A percentile compares a stretch with the other conserved stretches of the same genome.
Conservation (phyloP, 1,139 yeast genomes). For the Debaryomyces udenii region DNA sequence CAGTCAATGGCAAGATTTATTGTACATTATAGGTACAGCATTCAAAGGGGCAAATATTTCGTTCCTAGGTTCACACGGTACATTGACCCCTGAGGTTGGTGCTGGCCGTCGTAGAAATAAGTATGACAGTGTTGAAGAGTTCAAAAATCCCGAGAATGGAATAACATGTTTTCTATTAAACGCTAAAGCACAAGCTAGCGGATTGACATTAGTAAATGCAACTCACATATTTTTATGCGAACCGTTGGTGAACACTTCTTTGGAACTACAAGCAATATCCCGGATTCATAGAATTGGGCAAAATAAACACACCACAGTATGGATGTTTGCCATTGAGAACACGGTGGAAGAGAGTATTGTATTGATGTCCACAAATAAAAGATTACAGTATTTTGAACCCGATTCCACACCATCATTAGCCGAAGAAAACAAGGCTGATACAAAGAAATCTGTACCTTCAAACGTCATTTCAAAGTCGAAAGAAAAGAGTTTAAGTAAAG, state of each 20-base stretch:
- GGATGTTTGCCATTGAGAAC: conserved; percentile 84
- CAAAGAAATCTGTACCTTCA: not conserved
- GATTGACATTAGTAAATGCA: conserved; percentile 87
- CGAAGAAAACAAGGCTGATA: conserved; percentile 1
- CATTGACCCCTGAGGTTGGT: conserved; percentile 37
- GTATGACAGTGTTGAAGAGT: conserved; percentile 56
- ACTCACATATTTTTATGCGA: conserved; percentile 88
- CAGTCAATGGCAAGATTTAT: conserved; percentile 84
- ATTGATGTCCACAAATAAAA: conserved; percentile 53
- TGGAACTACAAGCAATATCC: conserved; percentile 89
- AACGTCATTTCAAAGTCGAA: conserved; percentile 14
- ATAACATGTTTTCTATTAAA: conserved; percentile 84
- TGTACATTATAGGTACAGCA: conserved; percentile 69
- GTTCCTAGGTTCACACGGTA: conserved; percentile 48
- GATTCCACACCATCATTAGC: conserved; percentile 1
- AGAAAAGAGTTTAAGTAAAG: conserved; percentile 31
- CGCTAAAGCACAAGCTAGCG: conserved; percentile 87
- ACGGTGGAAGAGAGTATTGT: conserved; percentile 92
- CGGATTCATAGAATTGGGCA: conserved; percentile 95
- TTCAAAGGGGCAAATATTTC: conserved; percentile 59
- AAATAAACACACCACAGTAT: conserved; percentile 73
- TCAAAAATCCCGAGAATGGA: conserved; percentile 57
- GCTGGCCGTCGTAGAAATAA: conserved; percentile 32
- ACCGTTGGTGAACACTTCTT: conserved; percentile 84
- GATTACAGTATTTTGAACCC: conserved; percentile 41